Base-by-base conservation (phyloP, 1,284 basidiomycete species). In the Anthracocystis panici-leucophaei region DNA sequence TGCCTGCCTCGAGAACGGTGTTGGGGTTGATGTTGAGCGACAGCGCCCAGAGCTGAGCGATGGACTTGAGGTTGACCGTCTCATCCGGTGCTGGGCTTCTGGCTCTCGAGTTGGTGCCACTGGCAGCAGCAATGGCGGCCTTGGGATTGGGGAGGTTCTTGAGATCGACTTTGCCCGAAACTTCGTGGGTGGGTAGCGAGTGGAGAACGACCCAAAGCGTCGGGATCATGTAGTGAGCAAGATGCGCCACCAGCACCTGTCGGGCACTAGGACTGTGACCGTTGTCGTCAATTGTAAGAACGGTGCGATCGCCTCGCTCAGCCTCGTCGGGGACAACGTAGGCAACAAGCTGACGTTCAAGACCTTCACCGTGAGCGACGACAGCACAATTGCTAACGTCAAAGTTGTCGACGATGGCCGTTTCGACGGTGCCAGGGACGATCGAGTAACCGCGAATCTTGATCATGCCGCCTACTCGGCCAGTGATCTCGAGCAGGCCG, bases 151-250 rank as follows among this genome's bases (percentile, higher is more conserved):
- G 83, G 6, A 84, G 61, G 12, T 74, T 76, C 60, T 82, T 82
- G 65, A 79, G 74, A 48, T 84, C 83, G 57, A 84, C 78, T 51
- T 84, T 84, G 53, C 83, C 83, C 2, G 83, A 84, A 29, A 84
- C 83, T 27, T 74, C 77, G 60, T 84, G 78, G 16, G 80, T 83
- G 10, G 83, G 83, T 2, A 84, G 62, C 44, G 69, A 74, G 18
- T 83, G 72, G 45, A 84, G 65, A 20, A 74, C 73, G 7, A 84
- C 75, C 83, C 83, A 84, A 23, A 84, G 64, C 0, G 83, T 75
- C 2, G 83, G 83, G 23, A 84, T 75, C 83, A 84, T 84, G 68
- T 84, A 84, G 57, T 82, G 83, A 3, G 83, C 83, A 16, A 84
- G 73, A 38, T 73, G 61, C 20, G 60, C 21, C 0, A 69, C 56